Evolutionary conservation across 1,284 basidiomycete species (phyloP), one percentile per base, ranked within the genome.

Genomic region (Malassezia japonica): DNA sequence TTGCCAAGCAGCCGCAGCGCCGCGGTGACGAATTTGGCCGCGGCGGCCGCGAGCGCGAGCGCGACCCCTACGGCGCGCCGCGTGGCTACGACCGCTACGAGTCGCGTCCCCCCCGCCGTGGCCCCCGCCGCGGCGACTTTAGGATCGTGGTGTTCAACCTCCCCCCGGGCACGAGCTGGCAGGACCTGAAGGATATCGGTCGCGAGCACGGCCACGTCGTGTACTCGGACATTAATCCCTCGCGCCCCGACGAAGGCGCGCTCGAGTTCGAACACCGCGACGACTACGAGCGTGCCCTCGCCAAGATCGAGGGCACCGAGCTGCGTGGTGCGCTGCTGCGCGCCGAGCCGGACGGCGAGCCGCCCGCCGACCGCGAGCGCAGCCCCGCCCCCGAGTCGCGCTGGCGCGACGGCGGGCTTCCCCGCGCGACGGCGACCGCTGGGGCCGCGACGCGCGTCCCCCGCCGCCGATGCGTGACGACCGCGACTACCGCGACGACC

Each of bases 101-200:
- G 36, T 41, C 56, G 15, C 61, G 59, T 40, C 46, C 58, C 9
- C 55, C 57, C 35, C 61, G 56, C 9, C 59, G 58, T 8, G 59
- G 58, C 7, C 40, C 66, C 31, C 65, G 65, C 36, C 64, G 67
- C 21, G 65, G 67, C 28, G 55, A 61, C 46, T 66, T 57, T 64
- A 68, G 70, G 24, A 54, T 70, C 32, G 53, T 70, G 43, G 60
- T 59, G 36, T 57, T 59, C 38, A 74, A 89, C 85, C 80, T 94
- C 15, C 88, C 89, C 1, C 89, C 89, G 76, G 80, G 87, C 59
- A 87, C 90, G 25, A 82, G 87, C 59, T 95, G 90, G 90, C 90
- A 95, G 76, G 92, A 98, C 75, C 81, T 98, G 60, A 96, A 98
- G 70, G 92, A 96, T 74, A 81, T 96, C 42, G 95, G 96, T 74